Evolutionary conservation across 192 early-diverging fungal species (phyloP), one percentile per base, ranked within the genome.

Genomic region (Rhizophagus clarus): DNA sequence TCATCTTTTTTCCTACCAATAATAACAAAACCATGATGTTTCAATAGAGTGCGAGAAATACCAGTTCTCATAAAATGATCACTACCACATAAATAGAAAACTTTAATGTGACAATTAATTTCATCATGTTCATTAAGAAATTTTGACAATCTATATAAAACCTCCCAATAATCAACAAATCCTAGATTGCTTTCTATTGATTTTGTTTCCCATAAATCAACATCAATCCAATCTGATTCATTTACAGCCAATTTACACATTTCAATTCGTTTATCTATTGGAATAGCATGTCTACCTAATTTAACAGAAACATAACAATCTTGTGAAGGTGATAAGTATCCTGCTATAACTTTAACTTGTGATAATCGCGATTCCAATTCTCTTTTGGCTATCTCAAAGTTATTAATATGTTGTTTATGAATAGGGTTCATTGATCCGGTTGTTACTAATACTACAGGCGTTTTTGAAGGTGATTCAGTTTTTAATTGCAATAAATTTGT

Each of bases 211-310:
- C 84, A 85, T 14, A 72, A 47, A 47, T 83, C 81, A 9, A 85
- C 84, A 73, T 85, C 84, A 40, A 85, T 81, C 84, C 84, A 85
- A 78, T 83, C 61, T 6, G 82, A 83, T 24, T 85, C 80, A 6
- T 49, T 40, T 2, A 81, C 82, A 37, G 82, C 81, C 4, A 85
- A 80, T 3, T 80, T 72, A 61, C 82, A 82, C 31, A 85, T 80
- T 15, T 80, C 82, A 37, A 83, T 49, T 6, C 84, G 79, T 51
- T 85, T 69, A 5, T 62, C 34, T 2, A 79, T 80, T 66, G 81
- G 63, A 11, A 85, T 67, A 17, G 79, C 79, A 40, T 83, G n/a
- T 12, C 76, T 79, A 15, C 77, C 77, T 31, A 85, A 49, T 47
- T 85, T 85, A 49, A 76, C 67, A 28, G 76, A 77, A 2, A 85